Conservation (phyloP, 2,329 filamentous ascomycete species). For the Cordyceps tenuipes region DNA sequence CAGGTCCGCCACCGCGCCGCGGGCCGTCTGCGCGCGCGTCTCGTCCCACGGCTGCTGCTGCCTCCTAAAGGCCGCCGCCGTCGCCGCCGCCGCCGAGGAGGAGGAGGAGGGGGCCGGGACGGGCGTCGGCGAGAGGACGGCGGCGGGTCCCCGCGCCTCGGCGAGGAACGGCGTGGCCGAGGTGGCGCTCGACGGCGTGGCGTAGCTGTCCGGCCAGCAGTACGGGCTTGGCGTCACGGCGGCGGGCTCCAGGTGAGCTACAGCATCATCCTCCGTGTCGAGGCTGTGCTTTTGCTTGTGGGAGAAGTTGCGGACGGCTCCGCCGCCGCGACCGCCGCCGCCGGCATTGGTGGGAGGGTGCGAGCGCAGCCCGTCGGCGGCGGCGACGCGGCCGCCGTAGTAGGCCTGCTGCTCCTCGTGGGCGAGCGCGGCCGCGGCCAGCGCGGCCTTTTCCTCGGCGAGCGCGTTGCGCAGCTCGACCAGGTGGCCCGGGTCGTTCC, state of each 20-base stretch:
- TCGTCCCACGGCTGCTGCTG: constrained; percentile 8
- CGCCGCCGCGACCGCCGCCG: neutral
- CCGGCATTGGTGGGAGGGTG: neutral
- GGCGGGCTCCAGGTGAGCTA: no score
- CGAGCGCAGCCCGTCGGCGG: constrained; percentile 5
- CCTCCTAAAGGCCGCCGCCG: neutral
- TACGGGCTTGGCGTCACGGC: neutral
- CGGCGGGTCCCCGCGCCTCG: neutral
- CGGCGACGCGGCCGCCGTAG: neutral
- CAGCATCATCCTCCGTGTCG: no score
- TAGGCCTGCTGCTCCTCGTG: neutral
- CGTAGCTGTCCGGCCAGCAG: constrained; percentile 4
- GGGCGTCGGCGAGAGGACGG: neutral
- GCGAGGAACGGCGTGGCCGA: constrained; percentile 6
- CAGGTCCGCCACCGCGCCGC: neutral
- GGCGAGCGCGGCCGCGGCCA: neutral
- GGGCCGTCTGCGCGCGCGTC: neutral
- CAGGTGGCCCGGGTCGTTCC: no score
- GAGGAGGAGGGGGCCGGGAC: neutral
- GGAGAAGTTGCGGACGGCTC: constrained; percentile 8
- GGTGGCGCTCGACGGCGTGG: constrained; percentile 2
- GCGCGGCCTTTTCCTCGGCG: constrained; percentile 12
- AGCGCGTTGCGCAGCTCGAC: neutral
- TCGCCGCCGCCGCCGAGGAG: no score
- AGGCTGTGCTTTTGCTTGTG: neutral